phyloP scores from a whole-genome alignment of 108 stramenopile species.

The Cyclotella choctawhatcheeana region DNA sequence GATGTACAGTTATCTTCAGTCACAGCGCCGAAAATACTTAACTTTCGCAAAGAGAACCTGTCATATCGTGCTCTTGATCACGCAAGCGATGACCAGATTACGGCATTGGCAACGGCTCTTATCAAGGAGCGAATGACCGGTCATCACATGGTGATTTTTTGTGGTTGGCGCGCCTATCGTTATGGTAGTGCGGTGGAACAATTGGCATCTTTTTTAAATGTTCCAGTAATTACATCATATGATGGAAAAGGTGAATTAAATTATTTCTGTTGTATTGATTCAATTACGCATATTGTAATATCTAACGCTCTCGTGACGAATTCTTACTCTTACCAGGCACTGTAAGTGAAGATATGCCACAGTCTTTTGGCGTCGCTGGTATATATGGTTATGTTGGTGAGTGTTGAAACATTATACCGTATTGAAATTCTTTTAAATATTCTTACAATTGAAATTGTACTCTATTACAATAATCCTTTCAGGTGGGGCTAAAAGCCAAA shows the following conservation, averaged over 20 bases:
- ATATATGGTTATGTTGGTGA: conserved; percentile 61
- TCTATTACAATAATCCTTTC: no score
- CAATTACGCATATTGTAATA: background rate
- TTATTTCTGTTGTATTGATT: background rate
- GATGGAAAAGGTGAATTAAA: conserved; percentile 51
- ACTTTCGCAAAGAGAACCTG: conserved; percentile 34
- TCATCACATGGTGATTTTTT: conserved; percentile 22
- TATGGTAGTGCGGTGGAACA: conserved; percentile 18
- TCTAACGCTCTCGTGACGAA: background rate
- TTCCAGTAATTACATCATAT: conserved; percentile 48
- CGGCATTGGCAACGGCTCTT: conserved; percentile 30
- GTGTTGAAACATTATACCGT: no score
- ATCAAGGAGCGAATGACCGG: conserved; percentile 20
- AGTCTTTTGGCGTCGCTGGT: conserved; percentile 52
- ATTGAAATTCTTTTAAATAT: no score
- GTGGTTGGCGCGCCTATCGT: conserved; percentile 34
- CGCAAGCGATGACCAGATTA: conserved; percentile 11
- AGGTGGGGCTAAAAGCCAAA: no score
- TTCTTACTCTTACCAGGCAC: background rate
- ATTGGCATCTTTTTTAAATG: conserved; percentile 40
- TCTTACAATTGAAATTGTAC: no score
- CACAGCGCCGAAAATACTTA: conserved; percentile 26
- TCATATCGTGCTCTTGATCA: conserved; percentile 12
- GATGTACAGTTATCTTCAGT: conserved; percentile 46
- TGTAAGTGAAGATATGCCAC: conserved; percentile 45